These are phyloP conservation scores for Salicornia ramosissima DNA, from an alignment of 148 eudicot species.

Conservation along the genomic window DNA sequence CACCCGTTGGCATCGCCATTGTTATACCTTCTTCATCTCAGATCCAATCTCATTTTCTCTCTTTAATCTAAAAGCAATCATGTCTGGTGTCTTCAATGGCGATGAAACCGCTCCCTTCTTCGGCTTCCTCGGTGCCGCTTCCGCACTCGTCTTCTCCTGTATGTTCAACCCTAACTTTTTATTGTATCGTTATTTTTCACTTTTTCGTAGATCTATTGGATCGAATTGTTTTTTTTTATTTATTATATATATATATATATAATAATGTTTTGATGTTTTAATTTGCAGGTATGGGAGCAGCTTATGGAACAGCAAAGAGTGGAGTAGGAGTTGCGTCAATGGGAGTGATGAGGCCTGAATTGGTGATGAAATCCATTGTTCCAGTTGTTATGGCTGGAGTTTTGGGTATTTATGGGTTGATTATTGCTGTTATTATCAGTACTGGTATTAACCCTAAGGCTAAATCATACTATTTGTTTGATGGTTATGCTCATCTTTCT, in stretches of 20 bases:
- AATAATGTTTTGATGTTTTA: neutral
- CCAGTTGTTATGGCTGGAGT: conserved; percentile 90
- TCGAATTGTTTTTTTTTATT: neutral
- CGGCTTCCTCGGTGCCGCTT: conserved; percentile 59
- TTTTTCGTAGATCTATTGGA: neutral
- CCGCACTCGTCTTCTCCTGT: conserved; percentile 63
- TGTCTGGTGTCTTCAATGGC: conserved; percentile 41
- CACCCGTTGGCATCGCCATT: conserved; percentile 17
- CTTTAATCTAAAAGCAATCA: conserved; percentile 11
- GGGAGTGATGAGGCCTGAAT: conserved; percentile 86
- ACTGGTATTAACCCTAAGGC: conserved; percentile 85
- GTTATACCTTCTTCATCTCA: neutral
- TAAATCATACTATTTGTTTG: conserved; percentile 57
- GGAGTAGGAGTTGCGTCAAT: conserved; percentile 79
- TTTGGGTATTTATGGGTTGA: conserved; percentile 72
- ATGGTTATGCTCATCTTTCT: conserved; percentile 75
- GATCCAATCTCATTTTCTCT: conserved; percentile 12
- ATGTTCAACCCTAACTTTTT: neutral
- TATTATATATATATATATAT: neutral
- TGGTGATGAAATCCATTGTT: conserved; percentile 82
- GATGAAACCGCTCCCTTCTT: conserved; percentile 65
- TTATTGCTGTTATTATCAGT: conserved; percentile 77
- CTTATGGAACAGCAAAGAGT: conserved; percentile 78
- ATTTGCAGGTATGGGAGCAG: conserved; percentile 75
- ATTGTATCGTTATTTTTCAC: neutral